phyloP scores from a whole-genome alignment of 2,329 filamentous ascomycete species.

The Cladosporium sp. region DNA sequence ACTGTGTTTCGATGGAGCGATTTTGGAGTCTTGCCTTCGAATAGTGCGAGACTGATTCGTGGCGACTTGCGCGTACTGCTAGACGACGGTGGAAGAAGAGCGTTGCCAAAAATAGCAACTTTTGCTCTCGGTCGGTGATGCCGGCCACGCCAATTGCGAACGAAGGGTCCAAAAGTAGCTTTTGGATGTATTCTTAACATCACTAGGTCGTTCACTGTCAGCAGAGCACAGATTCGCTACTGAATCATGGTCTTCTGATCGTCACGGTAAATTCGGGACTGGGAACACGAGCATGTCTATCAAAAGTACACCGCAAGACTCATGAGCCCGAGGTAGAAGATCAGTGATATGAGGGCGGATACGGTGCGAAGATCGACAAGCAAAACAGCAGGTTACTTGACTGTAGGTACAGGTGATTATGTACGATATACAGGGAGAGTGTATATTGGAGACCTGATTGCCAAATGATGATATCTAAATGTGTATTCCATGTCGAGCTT shows the following conservation, averaged over 20 bases:
- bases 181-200: not conserved
- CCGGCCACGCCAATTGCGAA: not conserved
- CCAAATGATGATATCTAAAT: not conserved
- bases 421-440: not conserved
- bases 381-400: not conserved
- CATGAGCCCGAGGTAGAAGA: not conserved
- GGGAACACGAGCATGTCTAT: not conserved
- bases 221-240: not conserved
- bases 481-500: not conserved
- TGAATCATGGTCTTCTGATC: not conserved
- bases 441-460: not conserved
- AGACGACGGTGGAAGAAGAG: not conserved
- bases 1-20: not conserved
- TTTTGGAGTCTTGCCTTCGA: not conserved
- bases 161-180: not conserved
- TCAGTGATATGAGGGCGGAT: not conserved
- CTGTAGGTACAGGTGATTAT: not conserved
- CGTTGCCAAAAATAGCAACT: conserved; percentile 4
- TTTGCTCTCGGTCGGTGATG: not conserved
- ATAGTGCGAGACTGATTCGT: not conserved
- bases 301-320: not conserved
- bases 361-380: not conserved
- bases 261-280: not conserved
- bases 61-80: not conserved
- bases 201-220: not conserved